Conservation (phyloP, 257 asterid genomes). For the Penstemon barbatus region DNA sequence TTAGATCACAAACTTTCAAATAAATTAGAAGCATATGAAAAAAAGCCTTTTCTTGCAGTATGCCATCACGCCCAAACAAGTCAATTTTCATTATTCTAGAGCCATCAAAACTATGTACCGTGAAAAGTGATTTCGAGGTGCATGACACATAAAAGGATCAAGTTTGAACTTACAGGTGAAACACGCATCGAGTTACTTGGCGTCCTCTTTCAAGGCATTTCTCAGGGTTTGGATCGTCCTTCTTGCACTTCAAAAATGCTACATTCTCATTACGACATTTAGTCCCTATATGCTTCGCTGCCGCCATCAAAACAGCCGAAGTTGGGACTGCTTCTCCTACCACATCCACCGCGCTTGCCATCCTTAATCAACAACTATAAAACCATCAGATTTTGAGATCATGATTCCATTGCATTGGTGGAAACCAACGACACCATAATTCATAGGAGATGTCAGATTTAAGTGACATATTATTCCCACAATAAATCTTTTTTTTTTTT, state of each 20-base stretch:
- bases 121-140: not conserved
- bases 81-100: not conserved
- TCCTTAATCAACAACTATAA: slow-evolving; percentile 31
- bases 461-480: not conserved
- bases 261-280: slow-evolving; percentile 65
- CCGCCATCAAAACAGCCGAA: slow-evolving; percentile 66
- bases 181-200: slow-evolving; percentile 80
- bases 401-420: not conserved
- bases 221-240: slow-evolving; percentile 80
- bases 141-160: slow-evolving; percentile 5
- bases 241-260: slow-evolving; percentile 79
- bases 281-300: slow-evolving; percentile 71
- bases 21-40: too few species aligned
- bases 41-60: too few species aligned
- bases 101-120: too few species aligned
- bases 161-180: slow-evolving; percentile 58
- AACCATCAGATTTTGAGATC: slow-evolving; percentile 11
- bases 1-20: not conserved
- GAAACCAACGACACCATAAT: not conserved
- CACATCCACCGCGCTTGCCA: slow-evolving; percentile 55
- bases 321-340: slow-evolving; percentile 66
- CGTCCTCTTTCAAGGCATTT: slow-evolving; percentile 77
- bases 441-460: not conserved
- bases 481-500: not conserved
- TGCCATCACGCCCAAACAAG: not conserved